These are phyloP conservation scores for Candida morakotiae DNA, from an alignment of 805 yeast genomes.

Conservation along the genomic window DNA sequence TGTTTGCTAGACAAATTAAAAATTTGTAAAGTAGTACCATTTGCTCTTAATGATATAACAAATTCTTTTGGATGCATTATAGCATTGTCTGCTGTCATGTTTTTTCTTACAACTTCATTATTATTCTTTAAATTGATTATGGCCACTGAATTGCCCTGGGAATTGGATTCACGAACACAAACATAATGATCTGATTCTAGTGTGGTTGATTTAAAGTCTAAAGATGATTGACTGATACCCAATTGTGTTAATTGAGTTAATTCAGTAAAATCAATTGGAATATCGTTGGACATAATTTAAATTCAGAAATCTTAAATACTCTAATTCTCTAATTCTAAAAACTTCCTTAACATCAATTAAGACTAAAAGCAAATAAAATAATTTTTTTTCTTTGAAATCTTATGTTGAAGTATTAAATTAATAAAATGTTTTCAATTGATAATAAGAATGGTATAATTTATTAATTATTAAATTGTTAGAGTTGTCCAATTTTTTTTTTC, in stretches of 20 bases:
- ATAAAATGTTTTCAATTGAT: too few species aligned
- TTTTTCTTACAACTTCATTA: conserved; percentile 79
- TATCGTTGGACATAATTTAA: conserved; percentile 42
- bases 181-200: conserved; percentile 90
- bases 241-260: conserved; percentile 81
- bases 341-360: too few species aligned
- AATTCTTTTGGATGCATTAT: conserved; percentile 91
- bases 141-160: conserved; percentile 81
- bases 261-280: conserved; percentile 97
- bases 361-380: too few species aligned
- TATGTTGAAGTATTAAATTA: too few species aligned
- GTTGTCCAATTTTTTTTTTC: too few species aligned
- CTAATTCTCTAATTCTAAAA: too few species aligned
- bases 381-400: too few species aligned
- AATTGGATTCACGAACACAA: conserved; percentile 66
- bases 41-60: conserved; percentile 91
- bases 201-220: conserved; percentile 92
- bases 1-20: conserved; percentile 86
- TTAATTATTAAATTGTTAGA: too few species aligned
- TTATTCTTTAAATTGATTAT: conserved; percentile 80
- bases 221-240: conserved; percentile 80
- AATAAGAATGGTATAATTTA: too few species aligned
- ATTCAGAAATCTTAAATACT: too few species aligned
- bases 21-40: conserved; percentile 92
- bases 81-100: conserved; percentile 96